Conservation (phyloP, 2,329 filamentous ascomycete genomes). For the Boeremia lycopersici region DNA sequence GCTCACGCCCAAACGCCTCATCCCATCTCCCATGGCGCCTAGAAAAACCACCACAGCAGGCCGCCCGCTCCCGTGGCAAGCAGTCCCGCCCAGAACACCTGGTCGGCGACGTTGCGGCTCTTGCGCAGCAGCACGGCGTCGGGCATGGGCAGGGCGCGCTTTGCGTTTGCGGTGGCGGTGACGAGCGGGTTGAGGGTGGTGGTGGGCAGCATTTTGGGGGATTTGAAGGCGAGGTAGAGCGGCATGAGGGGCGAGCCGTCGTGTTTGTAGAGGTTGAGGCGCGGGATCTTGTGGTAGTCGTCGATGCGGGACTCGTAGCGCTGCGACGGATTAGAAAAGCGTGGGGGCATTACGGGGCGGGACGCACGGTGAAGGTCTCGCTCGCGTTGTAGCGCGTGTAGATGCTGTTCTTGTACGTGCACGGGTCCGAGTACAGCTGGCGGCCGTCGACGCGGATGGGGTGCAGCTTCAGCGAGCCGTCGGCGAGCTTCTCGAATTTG, state of each 20-base stretch:
- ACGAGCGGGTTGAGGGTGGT: slow-evolving; percentile 65
- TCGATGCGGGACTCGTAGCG: slow-evolving; percentile 59
- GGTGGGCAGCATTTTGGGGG: slow-evolving; percentile 73
- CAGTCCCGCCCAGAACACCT: slow-evolving; percentile 59
- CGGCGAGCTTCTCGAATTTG: slow-evolving; percentile 60
- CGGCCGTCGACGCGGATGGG: slow-evolving; percentile 71
- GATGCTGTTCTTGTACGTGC: slow-evolving; percentile 58
- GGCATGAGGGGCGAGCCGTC: slow-evolving; percentile 71
- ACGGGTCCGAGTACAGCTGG: slow-evolving; percentile 70
- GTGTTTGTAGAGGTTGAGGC: slow-evolving; percentile 68
- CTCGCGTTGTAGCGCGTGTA: slow-evolving; percentile 72
- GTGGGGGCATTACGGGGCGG: no score
- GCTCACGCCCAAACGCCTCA: no score
- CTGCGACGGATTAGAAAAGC: slow-evolving; percentile 31
- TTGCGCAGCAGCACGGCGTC: slow-evolving; percentile 47
- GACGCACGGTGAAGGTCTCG: slow-evolving; percentile 68
- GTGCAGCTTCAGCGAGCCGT: slow-evolving; percentile 64
- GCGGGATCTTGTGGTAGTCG: slow-evolving; percentile 64
- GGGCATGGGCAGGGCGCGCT: slow-evolving; percentile 44
- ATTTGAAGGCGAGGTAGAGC: slow-evolving; percentile 67
- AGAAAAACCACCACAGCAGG: slow-evolving; percentile 55
- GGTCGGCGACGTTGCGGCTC: slow-evolving; percentile 48
- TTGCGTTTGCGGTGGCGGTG: slow-evolving; percentile 45
- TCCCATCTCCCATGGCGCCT: no score
- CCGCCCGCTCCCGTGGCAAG: slow-evolving; percentile 56